phyloP scores from a whole-genome alignment of 148 eudicot species.

The Salicornia ramosissima region DNA sequence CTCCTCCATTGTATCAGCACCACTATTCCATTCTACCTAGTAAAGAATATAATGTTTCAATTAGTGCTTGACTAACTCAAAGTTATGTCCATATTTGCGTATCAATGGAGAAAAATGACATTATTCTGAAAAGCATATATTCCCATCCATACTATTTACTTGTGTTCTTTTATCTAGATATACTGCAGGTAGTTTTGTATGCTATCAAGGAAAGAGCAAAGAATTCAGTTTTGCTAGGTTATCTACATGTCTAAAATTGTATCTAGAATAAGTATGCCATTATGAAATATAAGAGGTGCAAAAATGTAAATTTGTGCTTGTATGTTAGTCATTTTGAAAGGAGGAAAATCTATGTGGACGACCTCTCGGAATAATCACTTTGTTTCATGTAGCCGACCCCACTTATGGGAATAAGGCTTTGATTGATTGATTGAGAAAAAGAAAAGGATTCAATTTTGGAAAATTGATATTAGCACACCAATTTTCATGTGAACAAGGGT shows the following conservation, averaged over 20 bases:
- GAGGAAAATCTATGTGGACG: no score
- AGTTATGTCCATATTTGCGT: background rate
- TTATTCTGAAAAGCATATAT: background rate
- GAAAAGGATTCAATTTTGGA: no score
- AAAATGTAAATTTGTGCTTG: background rate
- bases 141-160: background rate
- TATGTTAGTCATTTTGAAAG: no score
- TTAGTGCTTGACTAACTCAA: background rate
- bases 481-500: background rate
- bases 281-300: background rate
- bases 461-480: no score
- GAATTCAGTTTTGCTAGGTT: background rate
- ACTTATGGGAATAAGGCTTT: no score
- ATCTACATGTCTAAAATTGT: background rate
- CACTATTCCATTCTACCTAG: conserved; percentile 88
- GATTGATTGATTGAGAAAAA: no score
- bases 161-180: background rate
- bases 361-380: no score
- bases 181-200: background rate
- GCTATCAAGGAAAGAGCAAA: background rate
- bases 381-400: no score
- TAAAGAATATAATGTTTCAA: background rate
- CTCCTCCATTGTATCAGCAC: conserved; percentile 80
- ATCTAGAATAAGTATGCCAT: background rate
- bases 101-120: background rate